Base-by-base conservation (phyloP, 2,329 filamentous ascomycete genomes). In the Berkeleyomyces rouxiae region DNA sequence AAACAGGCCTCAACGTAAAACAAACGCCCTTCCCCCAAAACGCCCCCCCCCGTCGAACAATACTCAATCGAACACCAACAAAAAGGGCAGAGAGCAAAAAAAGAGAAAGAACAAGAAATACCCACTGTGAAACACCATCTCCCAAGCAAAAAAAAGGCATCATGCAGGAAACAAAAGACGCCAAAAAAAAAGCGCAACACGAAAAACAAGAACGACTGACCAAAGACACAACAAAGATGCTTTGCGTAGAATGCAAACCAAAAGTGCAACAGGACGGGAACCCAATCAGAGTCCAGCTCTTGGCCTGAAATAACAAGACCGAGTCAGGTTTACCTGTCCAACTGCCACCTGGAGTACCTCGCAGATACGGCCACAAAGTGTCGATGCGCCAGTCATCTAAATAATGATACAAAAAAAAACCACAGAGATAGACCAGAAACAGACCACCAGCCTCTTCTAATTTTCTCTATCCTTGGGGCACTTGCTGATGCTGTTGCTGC, bases 401-500 rank as follows among this genome's bases (percentile, higher is more conserved):
- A 62, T 57, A 58, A 57, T 55, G 31, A 55, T 47, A 23, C 36
- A 58, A 53, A 49, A 40, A 53, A 51, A 40, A 46, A 47, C 42
- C 43, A 37, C 44, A 44, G 33, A 31, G 53, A 16, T 33, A 16
- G 10, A 42, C 44, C 31, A 23, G 13, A 39, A 11, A 44, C 11
- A 47, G 36, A 31, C n/a, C 43, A 39, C n/a, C 2, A 31, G 57
- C 39, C 23, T 47, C 36, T 64, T 62, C 46, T 58, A 44, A 2
- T 10, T 51, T 37, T 47, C 46, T 49, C 44, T 55, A 6, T 62
- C 63, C 37, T 43, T 62, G 4, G 49, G 39, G 36, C 40, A 53
- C 63, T 65, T 63, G 9, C 36, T 58, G 31, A 63, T 42, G 40
- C 64, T 65, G 49, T 63, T 65, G 43, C 64, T 65, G 31, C 64